Evolutionary conservation across 345 rosid species (phyloP).

Genomic region (Corchorus olitorius): DNA sequence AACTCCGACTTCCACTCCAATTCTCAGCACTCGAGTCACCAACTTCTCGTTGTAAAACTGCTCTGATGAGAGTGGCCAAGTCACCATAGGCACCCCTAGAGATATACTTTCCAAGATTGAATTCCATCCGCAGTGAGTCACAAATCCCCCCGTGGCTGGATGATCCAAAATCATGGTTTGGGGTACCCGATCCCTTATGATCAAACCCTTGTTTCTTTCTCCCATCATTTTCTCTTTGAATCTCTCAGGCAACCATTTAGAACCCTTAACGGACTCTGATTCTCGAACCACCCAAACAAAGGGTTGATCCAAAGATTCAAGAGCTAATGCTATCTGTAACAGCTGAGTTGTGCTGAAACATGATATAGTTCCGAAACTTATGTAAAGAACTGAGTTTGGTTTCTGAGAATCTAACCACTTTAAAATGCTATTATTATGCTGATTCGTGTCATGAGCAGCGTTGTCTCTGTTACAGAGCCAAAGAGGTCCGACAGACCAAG

Average conservation of each 20-base stretch:
- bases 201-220: conserved; percentile 22
- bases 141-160: conserved; percentile 34
- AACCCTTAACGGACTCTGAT: not conserved
- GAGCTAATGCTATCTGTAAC: conserved; percentile 37
- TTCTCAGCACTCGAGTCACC: conserved; percentile 28
- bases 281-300: conserved; percentile 41
- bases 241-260: conserved; percentile 11
- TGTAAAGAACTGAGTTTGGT: conserved; percentile 44
- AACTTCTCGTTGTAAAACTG: conserved; percentile 42
- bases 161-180: conserved; percentile 33
- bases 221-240: conserved; percentile 23
- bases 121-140: conserved; percentile 48
- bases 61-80: conserved; percentile 42
- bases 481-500: conserved; percentile 53
- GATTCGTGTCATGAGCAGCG: conserved; percentile 18
- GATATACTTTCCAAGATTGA: conserved; percentile 36
- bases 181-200: conserved; percentile 37
- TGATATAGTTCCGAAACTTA: conserved; percentile 45
- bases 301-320: conserved; percentile 34
- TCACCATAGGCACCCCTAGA: conserved; percentile 28
- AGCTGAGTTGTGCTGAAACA: conserved; percentile 34
- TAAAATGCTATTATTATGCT: conserved; percentile 9
- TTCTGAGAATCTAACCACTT: conserved; percentile 58
- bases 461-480: conserved; percentile 28
- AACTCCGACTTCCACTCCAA: conserved; percentile 31